Conservation (phyloP, 768 basidiomycete species). For the Serendipita vermifera region DNA sequence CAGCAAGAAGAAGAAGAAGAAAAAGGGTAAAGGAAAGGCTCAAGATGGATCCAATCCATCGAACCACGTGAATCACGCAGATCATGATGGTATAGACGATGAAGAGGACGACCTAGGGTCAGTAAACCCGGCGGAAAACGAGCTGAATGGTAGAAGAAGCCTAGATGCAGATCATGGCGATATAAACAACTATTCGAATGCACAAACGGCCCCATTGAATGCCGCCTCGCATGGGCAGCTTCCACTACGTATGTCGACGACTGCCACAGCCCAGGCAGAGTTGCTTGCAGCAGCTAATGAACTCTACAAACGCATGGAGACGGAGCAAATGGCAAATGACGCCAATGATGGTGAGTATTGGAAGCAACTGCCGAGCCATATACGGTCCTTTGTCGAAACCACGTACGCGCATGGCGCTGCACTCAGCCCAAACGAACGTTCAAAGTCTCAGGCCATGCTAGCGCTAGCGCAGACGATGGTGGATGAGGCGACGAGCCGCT, state of each 20-base stretch:
- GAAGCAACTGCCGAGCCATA: conserved; percentile 53
- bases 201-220: conserved; percentile 24
- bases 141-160: background rate
- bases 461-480: conserved; percentile 56
- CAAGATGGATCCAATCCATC: conserved; percentile 16
- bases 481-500: conserved; percentile 22
- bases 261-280: conserved; percentile 40
- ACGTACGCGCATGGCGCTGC: conserved; percentile 22
- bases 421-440: conserved; percentile 22
- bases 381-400: conserved; percentile 53
- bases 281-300: conserved; percentile 49
- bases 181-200: conserved; percentile 22
- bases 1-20: conserved; percentile 27
- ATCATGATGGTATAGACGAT: conserved; percentile 16
- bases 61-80: conserved; percentile 11
- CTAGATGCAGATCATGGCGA: background rate
- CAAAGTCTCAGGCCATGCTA: conserved; percentile 51
- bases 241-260: conserved; percentile 14
- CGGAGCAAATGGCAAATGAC: conserved; percentile 26
- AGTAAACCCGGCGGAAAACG: conserved; percentile 19
- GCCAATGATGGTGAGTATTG: conserved; percentile 51
- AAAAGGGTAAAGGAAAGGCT: conserved; percentile 36
- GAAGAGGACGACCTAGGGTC: conserved; percentile 23
- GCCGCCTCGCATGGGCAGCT: conserved; percentile 13
- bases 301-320: conserved; percentile 43